These are phyloP conservation scores for Tuber indicum DNA, from an alignment of 495 filamentous ascomycete genomes.

Conservation along the genomic window DNA sequence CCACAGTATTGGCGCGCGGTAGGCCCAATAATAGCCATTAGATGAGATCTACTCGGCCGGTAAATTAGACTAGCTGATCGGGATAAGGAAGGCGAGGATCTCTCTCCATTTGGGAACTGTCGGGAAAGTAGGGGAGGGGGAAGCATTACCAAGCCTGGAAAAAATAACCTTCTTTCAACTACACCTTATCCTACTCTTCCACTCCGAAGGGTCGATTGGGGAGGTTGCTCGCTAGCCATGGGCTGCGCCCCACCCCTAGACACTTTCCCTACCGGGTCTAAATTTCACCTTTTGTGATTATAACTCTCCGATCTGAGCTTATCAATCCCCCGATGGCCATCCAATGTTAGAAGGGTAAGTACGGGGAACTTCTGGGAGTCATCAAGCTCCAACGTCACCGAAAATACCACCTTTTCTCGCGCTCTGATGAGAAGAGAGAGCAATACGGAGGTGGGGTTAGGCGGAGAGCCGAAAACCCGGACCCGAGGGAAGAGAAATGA, in stretches of 20 bases:
- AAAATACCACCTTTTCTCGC: background rate
- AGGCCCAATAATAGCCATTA: background rate
- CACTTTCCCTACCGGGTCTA: background rate
- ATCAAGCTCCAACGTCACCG: background rate
- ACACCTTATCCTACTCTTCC: constrained; percentile 1
- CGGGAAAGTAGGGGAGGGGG: background rate
- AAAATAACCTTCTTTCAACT: background rate
- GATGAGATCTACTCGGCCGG: background rate
- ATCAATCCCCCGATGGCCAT: background rate
- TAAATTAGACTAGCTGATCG: background rate
- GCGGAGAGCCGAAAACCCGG: background rate
- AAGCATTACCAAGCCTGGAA: background rate
- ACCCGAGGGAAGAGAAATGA: background rate
- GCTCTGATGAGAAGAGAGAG: background rate
- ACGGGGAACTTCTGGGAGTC: background rate
- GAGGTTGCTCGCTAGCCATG: background rate
- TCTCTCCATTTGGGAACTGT: background rate
- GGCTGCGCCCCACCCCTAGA: background rate
- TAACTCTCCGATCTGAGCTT: background rate
- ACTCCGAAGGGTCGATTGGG: constrained; percentile 2
- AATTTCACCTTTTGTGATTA: background rate
- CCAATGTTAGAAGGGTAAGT: background rate
- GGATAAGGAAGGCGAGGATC: background rate
- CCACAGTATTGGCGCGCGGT: background rate
- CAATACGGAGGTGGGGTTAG: background rate